Evolutionary conservation across 2,329 filamentous ascomycete genomes (phyloP), one percentile per base, ranked within the genome.

Genomic region (Penicillium sp.): DNA sequence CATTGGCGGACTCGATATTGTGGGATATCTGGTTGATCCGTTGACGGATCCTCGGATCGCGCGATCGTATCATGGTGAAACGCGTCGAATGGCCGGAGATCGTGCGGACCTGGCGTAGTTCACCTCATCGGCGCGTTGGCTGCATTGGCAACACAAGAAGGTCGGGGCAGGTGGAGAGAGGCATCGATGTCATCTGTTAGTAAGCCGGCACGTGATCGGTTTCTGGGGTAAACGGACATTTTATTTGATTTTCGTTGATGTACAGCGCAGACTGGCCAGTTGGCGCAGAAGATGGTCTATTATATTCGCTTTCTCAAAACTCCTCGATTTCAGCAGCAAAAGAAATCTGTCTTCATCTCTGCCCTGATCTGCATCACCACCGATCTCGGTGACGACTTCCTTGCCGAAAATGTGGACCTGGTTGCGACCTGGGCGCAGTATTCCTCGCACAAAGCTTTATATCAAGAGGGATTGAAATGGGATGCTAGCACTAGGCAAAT

Each of bases 21-120:
- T 93, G 86, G 6, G 87, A 85, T 66, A 96, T 85, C 65, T 93
- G 88, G 67, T 96, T 94, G 80, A 95, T 88, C 60, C 87, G 89
- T 69, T 95, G 89, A 57, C 90, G 88, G 69, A 95, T 82, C 62
- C 90, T 87, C 51, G 90, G 90, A 70, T 96, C 90, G 64, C 71
- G 75, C 62, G 77, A 75, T 57, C 78, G 76, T 69, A 81, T 82
- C 77, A 80, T 82, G 56, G 53, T 63, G 54, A 43, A 40, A 41
- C 56, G 49, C 38, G 50, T 42, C 22, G 42, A 40, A 52, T 40
- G 51, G 53, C 20, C 20, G 37, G 4, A 29, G 31, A 22, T 18
- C 29, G 24, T 29, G 40, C 29, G 39, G 36, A 28, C 29, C 14
- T 31, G 29, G 47, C 42, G 40, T 35, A 31, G 34, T 38, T 53